These are phyloP conservation scores for Paradendryphiella salina DNA, from an alignment of 2,329 filamentous ascomycete species.

Conservation along the genomic window DNA sequence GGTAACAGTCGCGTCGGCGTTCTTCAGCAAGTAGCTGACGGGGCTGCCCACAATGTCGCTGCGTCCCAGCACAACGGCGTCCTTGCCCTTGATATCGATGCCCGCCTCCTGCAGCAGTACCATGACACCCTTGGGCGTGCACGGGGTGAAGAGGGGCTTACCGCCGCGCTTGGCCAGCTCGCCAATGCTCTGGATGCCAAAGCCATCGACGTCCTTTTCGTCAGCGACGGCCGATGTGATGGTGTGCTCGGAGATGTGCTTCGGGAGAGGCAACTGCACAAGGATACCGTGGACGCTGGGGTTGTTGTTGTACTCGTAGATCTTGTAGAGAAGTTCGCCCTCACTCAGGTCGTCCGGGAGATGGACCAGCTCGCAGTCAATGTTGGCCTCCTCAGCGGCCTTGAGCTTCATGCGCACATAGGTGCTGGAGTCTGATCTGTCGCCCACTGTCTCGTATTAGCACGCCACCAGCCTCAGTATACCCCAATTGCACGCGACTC, in stretches of 20 bases:
- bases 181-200: slow-evolving; percentile 91
- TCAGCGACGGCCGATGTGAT: slow-evolving; percentile 89
- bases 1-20: slow-evolving; percentile 94
- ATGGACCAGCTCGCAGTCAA: slow-evolving; percentile 82
- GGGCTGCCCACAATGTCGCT: slow-evolving; percentile 98
- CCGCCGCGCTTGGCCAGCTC: slow-evolving; percentile 96
- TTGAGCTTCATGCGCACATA: slow-evolving; percentile 99
- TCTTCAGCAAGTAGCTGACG: slow-evolving; percentile 92
- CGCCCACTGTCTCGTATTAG: slow-evolving; percentile 67
- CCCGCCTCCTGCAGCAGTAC: slow-evolving; percentile 82
- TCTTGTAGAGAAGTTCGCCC: slow-evolving; percentile 80
- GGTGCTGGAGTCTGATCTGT: slow-evolving; percentile 89
- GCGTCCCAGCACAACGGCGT: slow-evolving; percentile 89
- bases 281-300: slow-evolving; percentile 85
- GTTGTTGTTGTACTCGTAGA: slow-evolving; percentile 84
- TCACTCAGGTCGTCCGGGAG: slow-evolving; percentile 81
- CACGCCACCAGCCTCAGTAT: not conserved
- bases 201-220: slow-evolving; percentile 97
- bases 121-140: slow-evolving; percentile 98
- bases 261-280: slow-evolving; percentile 88
- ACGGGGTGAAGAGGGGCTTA: slow-evolving; percentile 84
- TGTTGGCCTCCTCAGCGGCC: slow-evolving; percentile 92
- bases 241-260: slow-evolving; percentile 84
- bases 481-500: slow-evolving; percentile 35
- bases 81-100: slow-evolving; percentile 82